Evolutionary conservation across 2,329 filamentous ascomycete genomes (phyloP).

Genomic region (Colletotrichum ledebouriae): DNA sequence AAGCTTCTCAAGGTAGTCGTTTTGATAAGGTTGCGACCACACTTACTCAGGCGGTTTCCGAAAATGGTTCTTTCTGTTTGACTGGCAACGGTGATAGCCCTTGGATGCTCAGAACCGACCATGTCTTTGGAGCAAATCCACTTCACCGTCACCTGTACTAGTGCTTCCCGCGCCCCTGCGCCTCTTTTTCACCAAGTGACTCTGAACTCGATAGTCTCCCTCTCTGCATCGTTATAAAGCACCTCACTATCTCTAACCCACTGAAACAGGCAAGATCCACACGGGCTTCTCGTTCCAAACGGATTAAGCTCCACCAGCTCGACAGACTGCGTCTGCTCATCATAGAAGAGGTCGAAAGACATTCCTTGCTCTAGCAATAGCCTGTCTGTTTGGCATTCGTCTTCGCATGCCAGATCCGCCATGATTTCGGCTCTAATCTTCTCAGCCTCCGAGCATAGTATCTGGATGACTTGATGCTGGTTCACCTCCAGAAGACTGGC

Average conservation of each 20-base stretch:
- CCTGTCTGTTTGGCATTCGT: not conserved
- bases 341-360: conserved; percentile 58
- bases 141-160: too few species aligned
- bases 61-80: too few species aligned
- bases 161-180: too few species aligned
- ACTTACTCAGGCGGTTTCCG: too few species aligned
- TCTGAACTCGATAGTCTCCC: not conserved
- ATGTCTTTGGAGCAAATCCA: too few species aligned
- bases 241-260: conserved; percentile 55
- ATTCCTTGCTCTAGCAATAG: conserved; percentile 51
- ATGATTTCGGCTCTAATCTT: not conserved
- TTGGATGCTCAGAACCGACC: too few species aligned
- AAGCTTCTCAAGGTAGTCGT: too few species aligned
- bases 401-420: not conserved
- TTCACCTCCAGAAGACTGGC: not conserved
- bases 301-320: conserved; percentile 60
- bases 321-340: conserved; percentile 46
- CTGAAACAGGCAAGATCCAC: conserved; percentile 61
- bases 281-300: conserved; percentile 59
- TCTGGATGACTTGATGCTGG: not conserved
- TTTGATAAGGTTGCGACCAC: too few species aligned
- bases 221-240: conserved; percentile 51
- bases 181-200: not conserved
- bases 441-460: not conserved
- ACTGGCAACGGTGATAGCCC: too few species aligned